Evolutionary conservation across 345 rosid species (phyloP).

Genomic region (Eucalyptus paniculata): DNA sequence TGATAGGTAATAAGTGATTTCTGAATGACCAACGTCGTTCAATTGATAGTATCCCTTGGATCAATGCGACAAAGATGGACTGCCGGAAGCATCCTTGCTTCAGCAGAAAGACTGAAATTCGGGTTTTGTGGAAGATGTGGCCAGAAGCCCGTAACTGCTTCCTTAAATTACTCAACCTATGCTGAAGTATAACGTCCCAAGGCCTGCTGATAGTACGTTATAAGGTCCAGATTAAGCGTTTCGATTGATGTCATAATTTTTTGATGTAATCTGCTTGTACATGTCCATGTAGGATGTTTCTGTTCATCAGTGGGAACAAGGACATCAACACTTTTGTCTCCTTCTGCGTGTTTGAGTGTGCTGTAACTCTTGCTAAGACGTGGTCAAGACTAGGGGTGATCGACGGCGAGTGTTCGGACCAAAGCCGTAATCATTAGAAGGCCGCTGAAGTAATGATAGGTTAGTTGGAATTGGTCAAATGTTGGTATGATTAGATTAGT

Average conservation of each 20-base stretch:
- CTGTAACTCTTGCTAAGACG: not conserved
- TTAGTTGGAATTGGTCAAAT: not conserved
- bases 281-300: not conserved
- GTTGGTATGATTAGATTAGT: not conserved
- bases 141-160: not conserved
- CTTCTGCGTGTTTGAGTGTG: not conserved
- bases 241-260: not conserved
- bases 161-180: not conserved
- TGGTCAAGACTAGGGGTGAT: not conserved
- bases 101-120: not conserved
- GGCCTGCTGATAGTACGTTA: not conserved
- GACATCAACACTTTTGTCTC: not conserved
- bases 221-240: not conserved
- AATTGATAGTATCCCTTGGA: not conserved
- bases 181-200: not conserved
- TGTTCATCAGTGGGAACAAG: not conserved
- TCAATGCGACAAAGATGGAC: not conserved
- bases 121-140: not conserved
- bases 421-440: not conserved
- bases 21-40: not conserved
- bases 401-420: not conserved
- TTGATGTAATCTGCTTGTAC: not conserved
- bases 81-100: not conserved
- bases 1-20: not conserved
- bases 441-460: not conserved